Conservation (phyloP, 2,329 filamentous ascomycete genomes). For the Cladosporium sp. region DNA sequence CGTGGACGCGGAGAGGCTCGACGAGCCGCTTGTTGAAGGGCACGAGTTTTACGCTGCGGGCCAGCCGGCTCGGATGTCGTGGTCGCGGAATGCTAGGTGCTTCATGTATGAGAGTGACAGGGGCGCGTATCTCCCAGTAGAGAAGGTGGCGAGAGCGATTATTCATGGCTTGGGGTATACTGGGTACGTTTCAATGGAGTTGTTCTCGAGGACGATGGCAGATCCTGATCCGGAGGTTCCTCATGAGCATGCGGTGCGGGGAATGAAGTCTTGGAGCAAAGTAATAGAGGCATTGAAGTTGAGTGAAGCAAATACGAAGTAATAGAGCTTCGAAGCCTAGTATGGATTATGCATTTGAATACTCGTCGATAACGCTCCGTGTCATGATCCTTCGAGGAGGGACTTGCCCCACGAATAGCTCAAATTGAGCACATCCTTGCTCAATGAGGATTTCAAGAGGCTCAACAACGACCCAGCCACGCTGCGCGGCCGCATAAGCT, state of each 20-base stretch:
- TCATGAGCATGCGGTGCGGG: conserved; percentile 49
- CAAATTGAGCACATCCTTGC: conserved; percentile 5
- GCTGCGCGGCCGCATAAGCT: not conserved
- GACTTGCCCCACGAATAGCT: not conserved
- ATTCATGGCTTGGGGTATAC: conserved; percentile 61
- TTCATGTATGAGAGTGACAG: conserved; percentile 61
- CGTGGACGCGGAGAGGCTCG: conserved; percentile 66
- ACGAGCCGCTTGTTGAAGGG: conserved; percentile 51
- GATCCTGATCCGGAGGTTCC: conserved; percentile 50
- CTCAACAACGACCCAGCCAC: not conserved
- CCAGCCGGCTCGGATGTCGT: conserved; percentile 67
- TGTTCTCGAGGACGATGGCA: conserved; percentile 60
- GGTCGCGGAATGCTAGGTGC: conserved; percentile 71
- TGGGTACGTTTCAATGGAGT: conserved; percentile 68
- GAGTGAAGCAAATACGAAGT: conserved; percentile 34
- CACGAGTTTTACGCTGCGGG: conserved; percentile 56
- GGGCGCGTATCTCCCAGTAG: conserved; percentile 65
- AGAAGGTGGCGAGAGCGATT: conserved; percentile 57
- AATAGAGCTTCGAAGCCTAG: too few relatives aligned
- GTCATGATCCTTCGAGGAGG: not conserved
- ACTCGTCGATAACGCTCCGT: not conserved
- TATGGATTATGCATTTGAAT: not conserved
- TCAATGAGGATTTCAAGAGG: conserved; percentile 1
- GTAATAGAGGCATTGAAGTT: conserved; percentile 43
- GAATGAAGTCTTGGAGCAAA: conserved; percentile 45